Evolutionary conservation across 352 stramenopile species (phyloP), one percentile per base, ranked within the genome.

Genomic region (Phytopythium ostracodes): DNA sequence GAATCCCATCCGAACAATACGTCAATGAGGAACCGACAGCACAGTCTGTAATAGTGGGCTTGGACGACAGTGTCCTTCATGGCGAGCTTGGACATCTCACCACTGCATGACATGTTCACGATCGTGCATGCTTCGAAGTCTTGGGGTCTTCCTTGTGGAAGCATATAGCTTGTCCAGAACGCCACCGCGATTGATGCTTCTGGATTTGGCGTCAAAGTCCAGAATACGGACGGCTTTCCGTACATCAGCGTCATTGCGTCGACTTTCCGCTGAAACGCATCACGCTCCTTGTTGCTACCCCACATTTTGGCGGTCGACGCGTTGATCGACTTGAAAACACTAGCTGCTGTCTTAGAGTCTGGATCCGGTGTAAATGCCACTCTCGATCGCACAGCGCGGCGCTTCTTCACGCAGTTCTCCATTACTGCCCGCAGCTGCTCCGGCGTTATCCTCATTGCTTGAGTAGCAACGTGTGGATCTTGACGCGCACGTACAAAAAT

Each of bases 201-300:
- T 2, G 68, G 68, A 22, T 75, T 75, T 29, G 68, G 68, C 6
- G 68, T 75, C 9, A 71, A 20, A 22, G 68, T 75, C 68, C 67
- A 75, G n/a, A 75, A 75, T 0, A 75, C 25, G 0, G 68, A 75
- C 1, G 64, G 68, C 22, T 66, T 38, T 0, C 59, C 62, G 35
- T 60, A 69, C 33, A 50, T 54, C 25, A 68, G 59, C 0, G 44
- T 65, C 58, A 75, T 67, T 1, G 59, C 58, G 17, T 69, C 52
- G 0, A 69, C 47, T 15, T 71, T 71, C 0, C 61, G 25, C 15
- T 56, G 15, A 4, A 75, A 59, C 1, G 40, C 31, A 18, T 67
- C 61, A 0, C 68, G 57, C 29, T 75, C 61, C 33, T 75, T 58
- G 40, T 71, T 71, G n/a, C 64, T 69, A 0, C 64, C 59, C 61